Conservation (phyloP, 1,139 yeast species). For the Geotrichum macrosporum region DNA sequence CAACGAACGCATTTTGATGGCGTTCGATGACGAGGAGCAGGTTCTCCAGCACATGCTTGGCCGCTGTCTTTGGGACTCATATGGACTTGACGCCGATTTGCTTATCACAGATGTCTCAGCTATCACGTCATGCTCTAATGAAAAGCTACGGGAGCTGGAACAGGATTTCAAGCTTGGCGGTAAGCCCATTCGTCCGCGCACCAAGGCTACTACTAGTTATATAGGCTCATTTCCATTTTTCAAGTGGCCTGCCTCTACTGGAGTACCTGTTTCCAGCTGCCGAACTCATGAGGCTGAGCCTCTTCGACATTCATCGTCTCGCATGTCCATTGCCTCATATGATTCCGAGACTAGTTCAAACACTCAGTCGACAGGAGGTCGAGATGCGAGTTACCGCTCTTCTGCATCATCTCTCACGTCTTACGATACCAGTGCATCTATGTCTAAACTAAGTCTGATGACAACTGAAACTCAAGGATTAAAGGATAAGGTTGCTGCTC, state of each 20-base stretch:
- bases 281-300: not conserved
- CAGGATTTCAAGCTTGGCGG: conserved; percentile 24
- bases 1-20: conserved; percentile 51
- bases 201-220: conserved; percentile 6
- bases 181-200: conserved; percentile 10
- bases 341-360: conserved; percentile 13
- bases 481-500: conserved; percentile 17
- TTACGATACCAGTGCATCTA: conserved; percentile 13
- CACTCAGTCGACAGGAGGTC: conserved; percentile 7
- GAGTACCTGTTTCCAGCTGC: conserved; percentile 1
- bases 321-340: conserved; percentile 17
- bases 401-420: conserved; percentile 20
- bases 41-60: conserved; percentile 59
- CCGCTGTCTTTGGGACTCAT: conserved; percentile 48
- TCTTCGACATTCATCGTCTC: not conserved
- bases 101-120: conserved; percentile 47
- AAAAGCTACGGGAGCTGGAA: conserved; percentile 31
- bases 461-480: conserved; percentile 15
- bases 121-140: conserved; percentile 30
- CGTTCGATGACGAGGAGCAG: conserved; percentile 56
- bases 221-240: conserved; percentile 14
- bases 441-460: conserved; percentile 8
- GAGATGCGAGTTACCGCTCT: conserved; percentile 8
- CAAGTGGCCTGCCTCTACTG: conserved; percentile 18
- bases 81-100: conserved; percentile 46